A percentile compares a stretch with the other conserved stretches of the same genome.
Evolutionary conservation across 352 stramenopile genomes (phyloP).

Genomic region (Pythium angustatum): DNA sequence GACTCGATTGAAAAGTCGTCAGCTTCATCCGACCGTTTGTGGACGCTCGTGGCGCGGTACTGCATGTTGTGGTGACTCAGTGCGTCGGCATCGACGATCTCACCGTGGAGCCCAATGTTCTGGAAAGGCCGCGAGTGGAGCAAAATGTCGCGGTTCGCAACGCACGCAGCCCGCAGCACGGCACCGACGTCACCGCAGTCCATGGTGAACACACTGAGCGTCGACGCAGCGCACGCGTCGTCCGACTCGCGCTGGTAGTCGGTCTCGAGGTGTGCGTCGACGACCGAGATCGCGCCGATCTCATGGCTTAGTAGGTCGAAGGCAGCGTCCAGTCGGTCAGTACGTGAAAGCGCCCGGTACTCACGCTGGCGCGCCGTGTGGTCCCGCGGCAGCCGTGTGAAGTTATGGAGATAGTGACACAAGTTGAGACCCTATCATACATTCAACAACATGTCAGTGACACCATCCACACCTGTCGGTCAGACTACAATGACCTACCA

Average conservation of each 20-base stretch:
- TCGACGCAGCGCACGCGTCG: not conserved
- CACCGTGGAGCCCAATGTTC: not conserved
- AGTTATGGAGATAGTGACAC: constrained; percentile 20
- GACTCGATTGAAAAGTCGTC: constrained; percentile 11
- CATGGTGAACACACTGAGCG: not conserved
- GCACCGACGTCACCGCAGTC: not conserved
- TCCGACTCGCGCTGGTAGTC: not conserved
- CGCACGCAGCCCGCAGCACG: not conserved
- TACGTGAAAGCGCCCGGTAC: constrained; percentile 4
- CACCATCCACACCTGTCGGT: not conserved
- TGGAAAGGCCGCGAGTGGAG: not conserved
- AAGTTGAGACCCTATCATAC: constrained; percentile 11
- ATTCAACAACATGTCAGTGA: not conserved
- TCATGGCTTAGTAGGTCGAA: constrained; percentile 13
- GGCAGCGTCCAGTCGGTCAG: not conserved
- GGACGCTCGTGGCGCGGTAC: constrained; percentile 1
- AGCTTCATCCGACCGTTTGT: not conserved
- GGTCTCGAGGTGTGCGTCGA: not conserved
- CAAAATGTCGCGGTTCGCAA: not conserved
- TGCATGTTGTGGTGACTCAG: not conserved
- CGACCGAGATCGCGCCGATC: constrained; percentile 8
- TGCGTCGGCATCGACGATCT: constrained; percentile 4
- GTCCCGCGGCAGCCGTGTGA: constrained; percentile 20
- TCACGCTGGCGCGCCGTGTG: not conserved
- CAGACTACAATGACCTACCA: not conserved